Conservation (phyloP, 768 basidiomycete genomes). For the Lyophyllum shimeji region DNA sequence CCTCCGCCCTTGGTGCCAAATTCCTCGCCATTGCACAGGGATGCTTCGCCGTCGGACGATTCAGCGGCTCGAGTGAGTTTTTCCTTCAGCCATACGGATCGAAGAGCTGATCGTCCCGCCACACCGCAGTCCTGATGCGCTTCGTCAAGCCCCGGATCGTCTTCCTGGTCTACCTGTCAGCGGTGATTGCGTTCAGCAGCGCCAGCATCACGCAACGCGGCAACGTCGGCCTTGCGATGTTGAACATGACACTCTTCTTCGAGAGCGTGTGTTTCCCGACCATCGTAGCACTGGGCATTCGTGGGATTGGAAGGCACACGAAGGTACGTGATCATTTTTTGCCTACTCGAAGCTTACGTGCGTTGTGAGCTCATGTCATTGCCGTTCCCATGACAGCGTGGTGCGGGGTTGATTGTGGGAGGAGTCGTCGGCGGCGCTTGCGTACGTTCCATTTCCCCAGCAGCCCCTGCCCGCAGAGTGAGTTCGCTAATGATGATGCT, state of each 20-base stretch:
- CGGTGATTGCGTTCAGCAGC: conserved; percentile 27
- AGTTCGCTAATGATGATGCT: not conserved
- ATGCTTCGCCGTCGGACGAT: conserved; percentile 30
- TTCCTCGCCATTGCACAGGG: conserved; percentile 33
- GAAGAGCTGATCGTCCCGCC: not conserved
- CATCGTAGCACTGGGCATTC: conserved; percentile 32
- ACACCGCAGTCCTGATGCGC: conserved; percentile 25
- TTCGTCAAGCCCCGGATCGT: conserved; percentile 27
- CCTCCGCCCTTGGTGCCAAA: conserved; percentile 25
- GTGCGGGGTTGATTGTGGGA: conserved; percentile 29
- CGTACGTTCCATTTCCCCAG: conserved; percentile 14
- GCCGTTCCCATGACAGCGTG: conserved; percentile 24
- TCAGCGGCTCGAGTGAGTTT: conserved; percentile 28
- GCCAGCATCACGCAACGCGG: conserved; percentile 29
- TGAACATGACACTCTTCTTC: conserved; percentile 32
- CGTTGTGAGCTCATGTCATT: not conserved
- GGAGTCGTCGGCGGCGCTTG: conserved; percentile 33
- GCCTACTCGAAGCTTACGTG: no score
- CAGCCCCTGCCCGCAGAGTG: not conserved
- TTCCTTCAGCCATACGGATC: not conserved
- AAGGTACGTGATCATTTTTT: conserved; percentile 13
- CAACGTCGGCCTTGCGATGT: conserved; percentile 29
- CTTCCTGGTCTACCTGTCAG: conserved; percentile 27
- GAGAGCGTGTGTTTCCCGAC: conserved; percentile 37
- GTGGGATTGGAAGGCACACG: conserved; percentile 31